A percentile compares a stretch with the other conserved stretches of the same genome.
Evolutionary conservation across 2,329 filamentous ascomycete genomes (phyloP).

Genomic region (Ceratocystis cubensis): DNA sequence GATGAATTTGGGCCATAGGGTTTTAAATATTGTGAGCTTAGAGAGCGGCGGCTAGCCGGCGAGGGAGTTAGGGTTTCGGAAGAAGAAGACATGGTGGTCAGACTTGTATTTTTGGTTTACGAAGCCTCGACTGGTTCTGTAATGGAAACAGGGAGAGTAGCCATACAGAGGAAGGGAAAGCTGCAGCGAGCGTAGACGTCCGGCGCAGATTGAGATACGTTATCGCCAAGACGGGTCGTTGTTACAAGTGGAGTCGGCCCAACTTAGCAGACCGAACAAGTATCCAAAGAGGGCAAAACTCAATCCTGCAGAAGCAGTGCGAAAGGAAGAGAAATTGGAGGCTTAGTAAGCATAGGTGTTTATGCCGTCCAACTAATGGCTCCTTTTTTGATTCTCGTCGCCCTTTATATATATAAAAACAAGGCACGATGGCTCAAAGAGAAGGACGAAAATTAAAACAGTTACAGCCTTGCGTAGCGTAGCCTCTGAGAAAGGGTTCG

Average conservation of each 20-base stretch:
- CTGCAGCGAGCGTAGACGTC: too few species aligned
- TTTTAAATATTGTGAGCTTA: background rate
- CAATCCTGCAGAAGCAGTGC: background rate
- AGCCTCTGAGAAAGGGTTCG: background rate
- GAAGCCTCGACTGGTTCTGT: background rate
- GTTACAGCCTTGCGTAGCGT: background rate
- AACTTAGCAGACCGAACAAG: background rate
- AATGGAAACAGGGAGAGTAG: background rate
- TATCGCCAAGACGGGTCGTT: background rate
- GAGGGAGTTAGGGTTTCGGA: background rate
- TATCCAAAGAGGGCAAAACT: background rate
- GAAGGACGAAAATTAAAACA: background rate
- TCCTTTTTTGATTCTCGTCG: background rate
- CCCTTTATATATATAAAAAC: background rate
- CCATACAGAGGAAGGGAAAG: background rate
- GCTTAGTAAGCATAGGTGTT: background rate
- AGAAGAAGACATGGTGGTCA: background rate
- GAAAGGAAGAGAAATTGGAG: background rate
- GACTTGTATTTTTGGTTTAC: background rate
- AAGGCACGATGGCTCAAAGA: background rate
- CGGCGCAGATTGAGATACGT: too few species aligned
- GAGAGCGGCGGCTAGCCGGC: background rate
- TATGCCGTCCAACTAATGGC: background rate
- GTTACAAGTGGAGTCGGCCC: background rate
- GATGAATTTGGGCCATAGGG: background rate